Percentiles rank a stretch among this genome's conserved stretches.
phyloP scores from a whole-genome alignment of 352 stramenopile species.

The Phytophthora cactorum region DNA sequence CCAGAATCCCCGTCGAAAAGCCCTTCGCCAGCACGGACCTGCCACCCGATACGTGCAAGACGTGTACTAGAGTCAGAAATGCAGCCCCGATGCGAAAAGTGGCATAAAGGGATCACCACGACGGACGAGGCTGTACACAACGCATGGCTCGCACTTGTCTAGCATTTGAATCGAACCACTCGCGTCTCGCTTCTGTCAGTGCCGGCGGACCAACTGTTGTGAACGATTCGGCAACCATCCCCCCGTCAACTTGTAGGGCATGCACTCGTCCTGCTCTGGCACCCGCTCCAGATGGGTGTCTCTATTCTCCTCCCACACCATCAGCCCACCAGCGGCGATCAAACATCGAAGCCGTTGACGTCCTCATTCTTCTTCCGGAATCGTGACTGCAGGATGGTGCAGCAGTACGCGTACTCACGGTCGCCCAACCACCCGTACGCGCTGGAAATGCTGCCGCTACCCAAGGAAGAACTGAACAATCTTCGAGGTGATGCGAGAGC shows the following conservation, averaged over 20 bases:
- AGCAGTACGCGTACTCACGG: slow-evolving; percentile 52
- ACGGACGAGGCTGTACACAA: slow-evolving; percentile 9
- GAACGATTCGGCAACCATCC: slow-evolving; percentile 21
- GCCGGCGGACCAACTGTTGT: slow-evolving; percentile 34
- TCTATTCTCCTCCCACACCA: slow-evolving; percentile 11
- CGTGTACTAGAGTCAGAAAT: not conserved
- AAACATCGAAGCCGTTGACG: slow-evolving; percentile 14
- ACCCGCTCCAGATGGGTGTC: slow-evolving; percentile 13
- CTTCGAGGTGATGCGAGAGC: slow-evolving; percentile 38
- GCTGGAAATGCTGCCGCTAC: slow-evolving; percentile 48
- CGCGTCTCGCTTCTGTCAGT: slow-evolving; percentile 30
- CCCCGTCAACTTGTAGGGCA: slow-evolving; percentile 17
- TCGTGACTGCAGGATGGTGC: slow-evolving; percentile 32
- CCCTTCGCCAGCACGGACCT: too few species aligned
- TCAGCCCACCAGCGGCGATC: slow-evolving; percentile 1
- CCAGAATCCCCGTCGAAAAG: not conserved
- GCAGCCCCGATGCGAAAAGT: slow-evolving; percentile 2
- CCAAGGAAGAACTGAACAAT: slow-evolving; percentile 37
- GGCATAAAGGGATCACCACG: slow-evolving; percentile 27
- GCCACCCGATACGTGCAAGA: not conserved
- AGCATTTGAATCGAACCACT: slow-evolving; percentile 5
- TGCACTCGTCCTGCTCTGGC: slow-evolving; percentile 10
- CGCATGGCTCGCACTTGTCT: slow-evolving; percentile 18
- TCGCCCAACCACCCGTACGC: slow-evolving; percentile 58
- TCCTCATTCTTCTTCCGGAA: slow-evolving; percentile 27